Conservation (phyloP, 331 rosid genomes). For the Pyrus hybrid region DNA sequence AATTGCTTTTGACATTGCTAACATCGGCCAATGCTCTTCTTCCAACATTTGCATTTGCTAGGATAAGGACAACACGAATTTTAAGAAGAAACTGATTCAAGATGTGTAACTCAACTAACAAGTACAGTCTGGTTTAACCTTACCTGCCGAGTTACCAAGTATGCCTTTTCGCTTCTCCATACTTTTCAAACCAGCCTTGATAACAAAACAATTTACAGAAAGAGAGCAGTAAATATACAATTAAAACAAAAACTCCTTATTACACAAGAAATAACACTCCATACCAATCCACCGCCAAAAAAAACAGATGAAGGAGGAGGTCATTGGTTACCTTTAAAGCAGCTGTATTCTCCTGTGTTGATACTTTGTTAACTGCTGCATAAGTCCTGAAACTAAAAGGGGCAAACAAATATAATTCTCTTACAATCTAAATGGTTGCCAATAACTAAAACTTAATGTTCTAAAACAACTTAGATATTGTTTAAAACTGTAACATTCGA, state of each 20-base stretch:
- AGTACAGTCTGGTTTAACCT: constrained; percentile 10
- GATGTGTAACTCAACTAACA: not conserved
- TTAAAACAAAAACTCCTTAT: not conserved
- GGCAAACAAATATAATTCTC: not conserved
- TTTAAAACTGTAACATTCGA: not conserved
- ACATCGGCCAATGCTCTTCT: constrained; percentile 77
- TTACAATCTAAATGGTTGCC: not conserved
- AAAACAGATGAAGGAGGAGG: not conserved
- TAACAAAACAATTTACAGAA: constrained; percentile 2
- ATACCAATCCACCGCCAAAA: not conserved
- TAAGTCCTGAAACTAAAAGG: constrained; percentile 26
- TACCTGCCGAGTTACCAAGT: constrained; percentile 40
- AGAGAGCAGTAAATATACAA: not conserved
- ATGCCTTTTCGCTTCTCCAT: constrained; percentile 40
- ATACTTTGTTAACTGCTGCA: constrained; percentile 26
- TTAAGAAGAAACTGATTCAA: not conserved
- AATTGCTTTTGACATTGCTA: constrained; percentile 47
- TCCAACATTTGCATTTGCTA: constrained; percentile 30
- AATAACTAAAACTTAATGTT: not conserved
- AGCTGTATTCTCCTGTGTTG: constrained; percentile 15
- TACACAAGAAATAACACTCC: not conserved
- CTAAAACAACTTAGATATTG: not conserved
- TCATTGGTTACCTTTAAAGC: constrained; percentile 37
- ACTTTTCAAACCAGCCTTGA: constrained; percentile 37
- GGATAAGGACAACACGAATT: constrained; percentile 1